These are phyloP conservation scores for Sporothrix brunneoviolacea DNA, from an alignment of 2,329 filamentous ascomycete genomes.

Conservation along the genomic window DNA sequence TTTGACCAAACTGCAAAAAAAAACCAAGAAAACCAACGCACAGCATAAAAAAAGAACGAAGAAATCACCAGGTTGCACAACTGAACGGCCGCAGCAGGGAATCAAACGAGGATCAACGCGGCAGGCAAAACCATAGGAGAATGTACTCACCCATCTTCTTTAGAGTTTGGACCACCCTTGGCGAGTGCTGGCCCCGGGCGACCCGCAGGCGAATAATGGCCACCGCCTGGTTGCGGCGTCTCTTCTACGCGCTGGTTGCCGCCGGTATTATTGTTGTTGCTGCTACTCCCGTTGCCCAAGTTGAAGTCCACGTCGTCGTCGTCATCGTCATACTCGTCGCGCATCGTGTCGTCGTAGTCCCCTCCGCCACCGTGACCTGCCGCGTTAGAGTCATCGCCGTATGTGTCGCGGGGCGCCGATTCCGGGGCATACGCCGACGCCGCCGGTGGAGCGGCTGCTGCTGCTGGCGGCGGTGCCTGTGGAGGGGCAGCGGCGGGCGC, in stretches of 20 bases:
- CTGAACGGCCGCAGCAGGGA: too few species aligned
- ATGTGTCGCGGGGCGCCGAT: constrained; percentile 22
- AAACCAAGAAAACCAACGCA: background rate
- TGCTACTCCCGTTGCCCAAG: constrained; percentile 36
- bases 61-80: too few species aligned
- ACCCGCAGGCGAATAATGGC: background rate
- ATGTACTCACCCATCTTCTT: constrained; percentile 80
- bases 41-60: background rate
- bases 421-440: constrained; percentile 9
- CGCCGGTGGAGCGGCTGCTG: background rate
- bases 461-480: constrained; percentile 8
- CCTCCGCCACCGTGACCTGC: constrained; percentile 12
- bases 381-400: constrained; percentile 24
- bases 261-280: constrained; percentile 20
- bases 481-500: constrained; percentile 14
- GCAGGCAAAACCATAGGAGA: background rate
- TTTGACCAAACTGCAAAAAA: background rate
- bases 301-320: constrained; percentile 51
- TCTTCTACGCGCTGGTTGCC: constrained; percentile 23
- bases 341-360: constrained; percentile 22
- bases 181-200: constrained; percentile 19
- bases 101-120: too few species aligned
- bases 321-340: constrained; percentile 40
- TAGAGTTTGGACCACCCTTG: constrained; percentile 58
- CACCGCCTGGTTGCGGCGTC: constrained; percentile 23